Base-by-base conservation (phyloP, 176 grass and related monocot species). In the Melocanna baccifera region DNA sequence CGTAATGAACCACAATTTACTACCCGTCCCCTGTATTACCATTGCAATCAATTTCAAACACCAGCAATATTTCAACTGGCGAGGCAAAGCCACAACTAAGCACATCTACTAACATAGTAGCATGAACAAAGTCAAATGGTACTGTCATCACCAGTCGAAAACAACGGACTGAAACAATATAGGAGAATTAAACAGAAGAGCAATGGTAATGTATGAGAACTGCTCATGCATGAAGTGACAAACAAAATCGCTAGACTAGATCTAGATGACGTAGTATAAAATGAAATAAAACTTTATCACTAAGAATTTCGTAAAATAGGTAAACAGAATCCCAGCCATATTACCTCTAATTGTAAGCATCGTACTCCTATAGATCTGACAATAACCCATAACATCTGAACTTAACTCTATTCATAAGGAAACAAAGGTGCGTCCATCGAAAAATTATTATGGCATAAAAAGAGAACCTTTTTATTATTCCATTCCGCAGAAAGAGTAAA, bases 311-410 rank as follows among this genome's bases (percentile, higher is more conserved):
- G 19, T 42, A 6, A 28, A 34, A 52, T 53, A 42, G n/a, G 19
- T 53, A 53, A 77, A 70, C 56, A 71, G 8, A 5, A 5, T 40
- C 37, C 26, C 12, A 59, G 37, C 14, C 34, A 53, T 26, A 68
- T 51, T 81, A 22, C 51, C 4, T 18, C 36, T 8, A 73, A 47
- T 68, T 18, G 26, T 12, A 48, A 73, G 15, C 42, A 63, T 66
- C 28, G 14, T 67, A 12, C 23, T 53, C n/a, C 7, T 46, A 43
- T 4, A 57, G 16, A 76, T 84, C 62, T 75, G 72, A 76, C 62
- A 84, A 41, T n/a, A 30, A 28, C 62, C 13, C n/a, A 14, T 46
- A 73, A 64, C 46, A 39, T 64, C 59, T 30, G 61, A 80, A 82
- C 20, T 77, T 57, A 67, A 64, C 28, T 72, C n/a, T 20, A 19